Conservation (phyloP, 2,329 filamentous ascomycete species). For the Leptographium wingfieldii region DNA sequence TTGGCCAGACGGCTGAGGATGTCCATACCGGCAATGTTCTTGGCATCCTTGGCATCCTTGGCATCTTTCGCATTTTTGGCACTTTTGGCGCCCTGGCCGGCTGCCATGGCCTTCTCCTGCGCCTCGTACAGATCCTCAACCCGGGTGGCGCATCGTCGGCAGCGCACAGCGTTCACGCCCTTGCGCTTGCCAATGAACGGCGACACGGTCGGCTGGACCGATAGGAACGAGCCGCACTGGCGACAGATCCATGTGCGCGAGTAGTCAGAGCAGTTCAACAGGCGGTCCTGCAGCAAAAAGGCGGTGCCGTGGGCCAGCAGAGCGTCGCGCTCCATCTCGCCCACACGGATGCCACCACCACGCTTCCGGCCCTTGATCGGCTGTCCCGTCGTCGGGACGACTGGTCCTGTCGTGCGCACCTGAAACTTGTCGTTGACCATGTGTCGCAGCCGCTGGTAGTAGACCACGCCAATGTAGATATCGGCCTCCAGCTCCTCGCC, state of each 20-base stretch:
- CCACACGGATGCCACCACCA: constrained; percentile 95
- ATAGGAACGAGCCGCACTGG: constrained; percentile 79
- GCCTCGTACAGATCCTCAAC: constrained; percentile 34
- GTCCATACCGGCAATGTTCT: not conserved
- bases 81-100: constrained; percentile 35
- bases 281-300: constrained; percentile 84
- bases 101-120: constrained; percentile 26
- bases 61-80: not conserved
- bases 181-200: constrained; percentile 52
- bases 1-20: constrained; percentile 7
- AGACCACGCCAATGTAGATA: constrained; percentile 93
- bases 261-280: constrained; percentile 96
- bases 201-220: constrained; percentile 67
- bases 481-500: constrained; percentile 88
- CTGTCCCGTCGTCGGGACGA: constrained; percentile 82
- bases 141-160: constrained; percentile 60
- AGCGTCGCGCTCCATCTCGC: constrained; percentile 97
- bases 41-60: constrained; percentile 36
- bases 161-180: constrained; percentile 59
- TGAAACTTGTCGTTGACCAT: constrained; percentile 99
- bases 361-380: constrained; percentile 95
- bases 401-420: constrained; percentile 87
- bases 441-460: constrained; percentile 95
- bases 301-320: constrained; percentile 90
- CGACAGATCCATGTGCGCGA: constrained; percentile 82